Base-by-base conservation (phyloP, 805 yeast species). In the Pachysolen tannophilus region DNA sequence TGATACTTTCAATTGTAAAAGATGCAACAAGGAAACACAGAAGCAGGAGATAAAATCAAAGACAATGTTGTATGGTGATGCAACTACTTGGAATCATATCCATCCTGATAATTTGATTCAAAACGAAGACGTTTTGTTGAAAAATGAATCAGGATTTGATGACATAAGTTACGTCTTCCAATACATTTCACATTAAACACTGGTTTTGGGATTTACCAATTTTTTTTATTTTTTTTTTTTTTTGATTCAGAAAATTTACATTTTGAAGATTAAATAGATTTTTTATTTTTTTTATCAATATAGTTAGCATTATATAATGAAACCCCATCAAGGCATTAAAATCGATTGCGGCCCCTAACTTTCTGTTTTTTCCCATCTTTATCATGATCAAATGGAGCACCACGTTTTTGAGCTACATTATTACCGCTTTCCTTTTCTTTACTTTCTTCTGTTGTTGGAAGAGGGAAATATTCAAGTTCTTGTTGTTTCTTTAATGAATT, bases 81-180 rank as follows among this genome's bases (percentile, higher is more conserved):
- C 97, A 0, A 92, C 97, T 0, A 79, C 97, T 0, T 90, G 98
- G 98, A 90, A 92, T 54, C 98, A 92, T 60, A 66, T 84, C 38
- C 72, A 78, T 41, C 83, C 71, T 40, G 69, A 63, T 3, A 75
- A 71, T 2, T 62, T 92, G 49, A 61, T 55, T 19, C 58, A 61
- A 21, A 83, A 88, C 15, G 83, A 86, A 47, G 98, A 92, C 52
- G 69, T 74, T 41, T 60, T 92, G 33, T 61, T 92, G 40, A 70
- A 75, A 43, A 86, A 82, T 48, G 98, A 92, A 53, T 60, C 68
- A 14, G 68, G 72, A 15, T 71, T 69, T 45, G 68, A 75, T 26
- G 86, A 83, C 32, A 76, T 92, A 15, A 73, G 87, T 34, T 92
- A 78, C 58, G 94, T 85, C 3, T 92, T 92, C 63, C 97, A 92